These are phyloP conservation scores for Phanerochaete sordida DNA, from an alignment of 768 basidiomycete genomes.

Conservation along the genomic window DNA sequence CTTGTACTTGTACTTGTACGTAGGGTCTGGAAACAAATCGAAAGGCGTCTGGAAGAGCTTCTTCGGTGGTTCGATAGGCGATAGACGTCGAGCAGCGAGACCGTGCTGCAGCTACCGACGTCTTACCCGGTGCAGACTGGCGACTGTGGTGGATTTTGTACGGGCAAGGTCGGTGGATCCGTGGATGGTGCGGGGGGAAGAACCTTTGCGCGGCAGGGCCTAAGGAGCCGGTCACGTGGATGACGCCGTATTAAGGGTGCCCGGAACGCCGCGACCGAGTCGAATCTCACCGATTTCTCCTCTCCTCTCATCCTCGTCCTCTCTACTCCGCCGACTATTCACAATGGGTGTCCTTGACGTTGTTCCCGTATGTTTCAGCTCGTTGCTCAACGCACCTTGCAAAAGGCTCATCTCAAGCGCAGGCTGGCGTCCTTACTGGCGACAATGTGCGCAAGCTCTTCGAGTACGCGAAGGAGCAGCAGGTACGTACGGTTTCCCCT, in stretches of 20 bases:
- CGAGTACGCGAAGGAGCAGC: constrained; percentile 85
- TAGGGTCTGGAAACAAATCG: background rate
- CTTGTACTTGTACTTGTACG: background rate
- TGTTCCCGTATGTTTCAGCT: constrained; percentile 62
- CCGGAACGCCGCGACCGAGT: constrained; percentile 1
- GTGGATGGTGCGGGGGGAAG: background rate
- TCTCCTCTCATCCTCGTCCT: constrained; percentile 3
- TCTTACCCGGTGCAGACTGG: background rate
- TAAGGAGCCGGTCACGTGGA: background rate
- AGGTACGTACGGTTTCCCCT: constrained; percentile 51
- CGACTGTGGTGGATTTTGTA: background rate
- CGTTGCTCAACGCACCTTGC: background rate
- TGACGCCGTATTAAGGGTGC: background rate
- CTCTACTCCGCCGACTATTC: background rate
- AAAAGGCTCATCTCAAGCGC: constrained; percentile 7
- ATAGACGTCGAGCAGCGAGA: background rate
- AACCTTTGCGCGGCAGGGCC: background rate
- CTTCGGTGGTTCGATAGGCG: background rate
- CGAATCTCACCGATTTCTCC: constrained; percentile 4
- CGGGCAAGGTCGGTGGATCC: background rate
- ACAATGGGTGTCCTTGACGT: constrained; percentile 80
- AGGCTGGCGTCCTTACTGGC: constrained; percentile 96
- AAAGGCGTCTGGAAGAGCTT: background rate
- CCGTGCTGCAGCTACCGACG: background rate
- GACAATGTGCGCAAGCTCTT: constrained; percentile 94